Evolutionary conservation across 306 rosid genomes (phyloP), one percentile per base, ranked within the genome.

Genomic region (Erythrophleum fordii): DNA sequence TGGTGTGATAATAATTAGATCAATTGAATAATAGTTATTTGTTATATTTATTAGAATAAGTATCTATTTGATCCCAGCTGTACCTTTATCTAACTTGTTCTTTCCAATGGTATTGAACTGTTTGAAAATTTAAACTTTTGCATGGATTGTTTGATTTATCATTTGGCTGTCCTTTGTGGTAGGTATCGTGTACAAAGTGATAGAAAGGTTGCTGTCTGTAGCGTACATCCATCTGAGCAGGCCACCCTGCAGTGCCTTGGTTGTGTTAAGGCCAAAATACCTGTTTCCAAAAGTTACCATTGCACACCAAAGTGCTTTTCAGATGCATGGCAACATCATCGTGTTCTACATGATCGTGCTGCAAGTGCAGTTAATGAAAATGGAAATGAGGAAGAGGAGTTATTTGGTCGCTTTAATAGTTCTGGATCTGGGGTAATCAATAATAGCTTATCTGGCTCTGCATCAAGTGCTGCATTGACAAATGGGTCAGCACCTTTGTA

Each of bases 271-370:
- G 94, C 91, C 70, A 96, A 93, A 91, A 86, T 96, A 66, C 95
- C 98, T 71, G 92, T 90, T 80, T 73, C 94, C 52, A 96, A 93
- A 85, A 96, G 99, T 79, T 96, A 93, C 62, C 99, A 96, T 73
- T 96, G 99, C 90, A 82, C 97, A 11, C 89, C 99, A 20, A 96
- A 96, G 88, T 96, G 99, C 83, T 96, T 96, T 83, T 96, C 98
- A 35, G 99, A 96, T 78, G 97, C 99, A 52, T 96, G 99, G 99
- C 99, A 96, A 85, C 99, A 96, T 86, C 99, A 96, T 70, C 99
- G 99, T 74, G 94, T 91, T 72, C 86, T 96, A 73, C 99, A 96
- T 87, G 99, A 96, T 70, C 99, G 98, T 64, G 99, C 99, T 68
- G 95, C 99, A 61, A 96, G 93, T 88, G 93, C 97, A 46, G 89